A percentile compares a stretch with the other conserved stretches of the same genome.
Conservation (phyloP, 2,329 filamentous ascomycete species). For the Fusarium sp. region DNA sequence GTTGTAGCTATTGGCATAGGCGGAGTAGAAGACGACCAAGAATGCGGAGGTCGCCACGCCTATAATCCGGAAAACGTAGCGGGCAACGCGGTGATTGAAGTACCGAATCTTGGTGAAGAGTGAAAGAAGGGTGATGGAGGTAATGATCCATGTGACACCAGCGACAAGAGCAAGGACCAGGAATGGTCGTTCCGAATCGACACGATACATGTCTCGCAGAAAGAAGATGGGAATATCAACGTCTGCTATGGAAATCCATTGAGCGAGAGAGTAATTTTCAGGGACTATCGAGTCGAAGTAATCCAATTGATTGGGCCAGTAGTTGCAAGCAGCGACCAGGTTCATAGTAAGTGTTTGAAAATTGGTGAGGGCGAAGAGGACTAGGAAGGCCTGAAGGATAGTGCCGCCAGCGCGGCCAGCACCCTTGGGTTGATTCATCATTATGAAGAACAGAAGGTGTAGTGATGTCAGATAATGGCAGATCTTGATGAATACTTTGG, state of each 20-base stretch:
- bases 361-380: slow-evolving; percentile 34
- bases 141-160: slow-evolving; percentile 17
- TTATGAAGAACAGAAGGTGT: background rate
- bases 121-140: slow-evolving; percentile 20
- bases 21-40: slow-evolving; percentile 11
- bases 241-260: too few relatives aligned
- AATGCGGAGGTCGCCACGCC: slow-evolving; percentile 35
- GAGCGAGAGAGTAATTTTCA: too few relatives aligned
- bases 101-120: slow-evolving; percentile 5
- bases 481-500: background rate
- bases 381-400: slow-evolving; percentile 25
- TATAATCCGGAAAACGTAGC: slow-evolving; percentile 40
- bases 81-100: slow-evolving; percentile 2
- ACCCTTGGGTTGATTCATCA: slow-evolving; percentile 1
- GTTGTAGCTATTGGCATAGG: background rate
- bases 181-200: slow-evolving; percentile 19
- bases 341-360: slow-evolving; percentile 34
- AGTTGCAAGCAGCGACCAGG: slow-evolving; percentile 9
- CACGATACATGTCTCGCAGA: too few relatives aligned
- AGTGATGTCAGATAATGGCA: background rate
- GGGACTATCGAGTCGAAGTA: too few relatives aligned
- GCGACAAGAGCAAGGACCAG: slow-evolving; percentile 28
- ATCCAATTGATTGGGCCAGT: background rate
- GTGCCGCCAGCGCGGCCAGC: slow-evolving; percentile 3
- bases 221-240: too few relatives aligned